Evolutionary conservation across 2,329 filamentous ascomycete genomes (phyloP), one percentile per base, ranked within the genome.

Genomic region (Colletotrichum euphorbiae): DNA sequence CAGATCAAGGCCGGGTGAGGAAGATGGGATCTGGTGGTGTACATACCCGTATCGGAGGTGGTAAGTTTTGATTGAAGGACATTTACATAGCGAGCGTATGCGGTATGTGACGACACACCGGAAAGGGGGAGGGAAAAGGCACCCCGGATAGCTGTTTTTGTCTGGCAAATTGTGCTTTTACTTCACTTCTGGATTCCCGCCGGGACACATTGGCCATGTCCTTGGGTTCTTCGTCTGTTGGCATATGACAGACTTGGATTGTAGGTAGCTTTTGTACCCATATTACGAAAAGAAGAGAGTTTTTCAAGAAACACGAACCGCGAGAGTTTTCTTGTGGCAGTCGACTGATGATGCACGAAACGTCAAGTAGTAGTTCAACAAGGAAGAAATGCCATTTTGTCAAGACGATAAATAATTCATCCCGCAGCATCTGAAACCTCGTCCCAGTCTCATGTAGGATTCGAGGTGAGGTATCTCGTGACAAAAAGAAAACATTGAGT

Each of bases 71-170:
- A 58, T 64, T 64, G 52, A 50, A 66, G 54, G 56, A 63, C 9
- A 55, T 45, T 69, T 66, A 69, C 66, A 66, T 66, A 69, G 66
- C 66, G 62, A 66, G 66, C 62, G 66, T 51, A 60, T 66, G 66
- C 46, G 24, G 24, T 38, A 28, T 45, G 58, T 43, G 17, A 56
- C 36, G 38, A 36, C 52, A 54, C 45, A 51, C 46, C 11, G 46
- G 58, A 45, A 21, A 61, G 21, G 15, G 46, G 45, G 56, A 59
- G 12, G 40, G 33, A 65, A 15, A 54, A 43, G 46, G 50, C 42
- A 55, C 17, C 12, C 65, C 48, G 42, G 55, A 66, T 28, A 60
- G 28, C 51, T 42, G 12, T 64, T 57, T 55, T n/a, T 50, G 66
- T 58, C 42, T 59, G 50, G 54, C 40, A 56, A 65, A 59, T 45